Conservation (phyloP, 345 rosid species). For the Eucalyptus rudis region DNA sequence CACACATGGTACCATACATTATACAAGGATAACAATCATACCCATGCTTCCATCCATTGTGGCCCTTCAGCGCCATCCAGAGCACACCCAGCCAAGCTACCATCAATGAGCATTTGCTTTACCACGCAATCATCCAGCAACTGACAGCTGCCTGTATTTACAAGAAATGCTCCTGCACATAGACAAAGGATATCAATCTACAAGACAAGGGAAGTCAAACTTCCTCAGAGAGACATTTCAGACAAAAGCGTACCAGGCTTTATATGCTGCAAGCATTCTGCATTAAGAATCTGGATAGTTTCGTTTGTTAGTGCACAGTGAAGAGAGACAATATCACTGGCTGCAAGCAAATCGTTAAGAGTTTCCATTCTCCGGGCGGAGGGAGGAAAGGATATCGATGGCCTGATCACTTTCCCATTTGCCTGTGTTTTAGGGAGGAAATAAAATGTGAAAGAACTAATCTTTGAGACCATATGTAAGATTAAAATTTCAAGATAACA, state of each 20-base stretch:
- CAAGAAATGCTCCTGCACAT: conserved; percentile 83
- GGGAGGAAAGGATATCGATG: conserved; percentile 61
- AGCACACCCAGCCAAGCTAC: conserved; percentile 93
- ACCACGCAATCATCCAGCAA: conserved; percentile 87
- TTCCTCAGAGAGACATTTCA: not conserved
- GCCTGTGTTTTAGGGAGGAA: conserved; percentile 24
- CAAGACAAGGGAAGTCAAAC: not conserved
- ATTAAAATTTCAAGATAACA: not conserved
- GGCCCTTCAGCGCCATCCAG: conserved; percentile 99
- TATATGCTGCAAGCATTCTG: conserved; percentile 92
- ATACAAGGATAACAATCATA: conserved; percentile 19
- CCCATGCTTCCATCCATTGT: conserved; percentile 99
- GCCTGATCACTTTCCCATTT: conserved; percentile 43
- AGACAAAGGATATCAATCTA: not conserved
- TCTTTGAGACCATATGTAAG: not conserved
- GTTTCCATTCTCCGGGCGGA: conserved; percentile 99
- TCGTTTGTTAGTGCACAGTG: conserved; percentile 83
- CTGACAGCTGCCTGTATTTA: conserved; percentile 94
- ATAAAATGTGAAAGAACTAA: not conserved
- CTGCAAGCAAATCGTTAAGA: conserved; percentile 87
- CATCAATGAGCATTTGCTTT: conserved; percentile 92
- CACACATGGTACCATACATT: not conserved
- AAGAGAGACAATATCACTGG: conserved; percentile 92
- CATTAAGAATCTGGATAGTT: conserved; percentile 86
- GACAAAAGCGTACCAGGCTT: conserved; percentile 59